phyloP scores from a whole-genome alignment of 164 flowering plant species.

The Vitis labrusca region DNA sequence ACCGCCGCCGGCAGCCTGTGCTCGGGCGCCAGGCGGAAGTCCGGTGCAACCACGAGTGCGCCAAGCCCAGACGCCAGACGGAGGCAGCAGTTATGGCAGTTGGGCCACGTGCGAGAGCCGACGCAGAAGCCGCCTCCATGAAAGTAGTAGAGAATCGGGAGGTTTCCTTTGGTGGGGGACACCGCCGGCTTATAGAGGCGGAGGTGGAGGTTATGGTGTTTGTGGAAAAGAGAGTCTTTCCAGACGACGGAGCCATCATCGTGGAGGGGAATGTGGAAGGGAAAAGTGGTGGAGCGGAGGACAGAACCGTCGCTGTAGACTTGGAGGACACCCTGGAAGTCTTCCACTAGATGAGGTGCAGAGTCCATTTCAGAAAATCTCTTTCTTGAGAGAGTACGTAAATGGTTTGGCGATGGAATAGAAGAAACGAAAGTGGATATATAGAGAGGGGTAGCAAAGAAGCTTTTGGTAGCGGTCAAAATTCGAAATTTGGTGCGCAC shows the following conservation, averaged over 20 bases:
- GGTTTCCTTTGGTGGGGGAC: background rate
- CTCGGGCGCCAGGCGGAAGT: slow-evolving; percentile 52
- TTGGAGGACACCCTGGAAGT: slow-evolving; percentile 48
- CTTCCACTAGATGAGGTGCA: slow-evolving; percentile 48
- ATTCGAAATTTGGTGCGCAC: too few species aligned
- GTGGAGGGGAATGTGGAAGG: slow-evolving; percentile 16
- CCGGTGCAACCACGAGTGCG: slow-evolving; percentile 38
- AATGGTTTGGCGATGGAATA: too few species aligned
- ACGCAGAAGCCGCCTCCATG: slow-evolving; percentile 56
- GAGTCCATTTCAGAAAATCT: slow-evolving; percentile 35
- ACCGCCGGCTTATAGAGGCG: slow-evolving; percentile 59
- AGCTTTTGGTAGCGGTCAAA: too few species aligned
- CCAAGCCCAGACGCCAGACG: slow-evolving; percentile 27
- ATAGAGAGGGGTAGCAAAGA: too few species aligned
- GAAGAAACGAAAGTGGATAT: too few species aligned
- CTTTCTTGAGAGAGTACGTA: too few species aligned
- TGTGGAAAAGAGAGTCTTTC: slow-evolving; percentile 46
- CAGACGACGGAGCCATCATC: slow-evolving; percentile 34
- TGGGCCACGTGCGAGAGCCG: slow-evolving; percentile 42
- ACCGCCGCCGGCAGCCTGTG: slow-evolving; percentile 46
- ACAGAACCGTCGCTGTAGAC: slow-evolving; percentile 59
- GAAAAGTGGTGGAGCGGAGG: slow-evolving; percentile 17
- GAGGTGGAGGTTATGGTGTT: slow-evolving; percentile 39
- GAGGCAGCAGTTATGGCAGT: slow-evolving; percentile 36
- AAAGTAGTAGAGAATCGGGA: slow-evolving; percentile 36